These are phyloP conservation scores for Kentomonas sorsogonicus DNA, from an alignment of 208 protist genomes.

Conservation along the genomic window DNA sequence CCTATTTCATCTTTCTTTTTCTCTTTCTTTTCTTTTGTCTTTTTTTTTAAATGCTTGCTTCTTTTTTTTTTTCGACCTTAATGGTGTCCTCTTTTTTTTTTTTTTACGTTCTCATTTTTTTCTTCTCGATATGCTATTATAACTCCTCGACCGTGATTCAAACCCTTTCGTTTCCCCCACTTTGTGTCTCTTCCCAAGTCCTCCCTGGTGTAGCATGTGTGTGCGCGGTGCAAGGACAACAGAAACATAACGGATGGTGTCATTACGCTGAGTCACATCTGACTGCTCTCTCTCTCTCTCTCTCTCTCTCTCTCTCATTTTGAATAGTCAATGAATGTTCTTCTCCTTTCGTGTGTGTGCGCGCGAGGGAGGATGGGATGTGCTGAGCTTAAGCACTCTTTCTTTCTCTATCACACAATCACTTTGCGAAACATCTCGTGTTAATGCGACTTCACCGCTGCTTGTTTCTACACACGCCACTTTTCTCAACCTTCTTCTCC, in stretches of 20 bases:
- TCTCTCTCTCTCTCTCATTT: background rate
- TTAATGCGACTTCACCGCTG: too few relatives aligned
- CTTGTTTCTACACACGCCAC: too few relatives aligned
- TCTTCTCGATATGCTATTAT: background rate
- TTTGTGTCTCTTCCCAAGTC: too few relatives aligned
- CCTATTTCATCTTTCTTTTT: too few relatives aligned
- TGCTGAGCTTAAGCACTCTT: too few relatives aligned
- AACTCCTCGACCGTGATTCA: background rate
- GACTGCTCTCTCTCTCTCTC: background rate
- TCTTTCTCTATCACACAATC: too few relatives aligned
- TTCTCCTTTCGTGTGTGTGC: background rate
- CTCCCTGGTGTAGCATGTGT: too few relatives aligned
- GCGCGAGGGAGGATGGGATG: too few relatives aligned
- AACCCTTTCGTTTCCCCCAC: too few relatives aligned
- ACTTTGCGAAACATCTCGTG: too few relatives aligned
- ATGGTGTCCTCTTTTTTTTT: background rate
- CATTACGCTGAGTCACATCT: background rate
- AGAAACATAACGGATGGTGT: background rate
- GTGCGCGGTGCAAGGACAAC: too few relatives aligned
- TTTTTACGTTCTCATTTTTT: slow-evolving; percentile 2
- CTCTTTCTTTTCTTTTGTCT: background rate
- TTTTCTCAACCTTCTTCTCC: too few relatives aligned
- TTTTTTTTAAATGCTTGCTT: background rate
- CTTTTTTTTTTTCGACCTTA: background rate
- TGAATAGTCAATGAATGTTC: background rate